Base-by-base conservation (phyloP, 1,284 basidiomycete genomes). In the Trametes sp. region DNA sequence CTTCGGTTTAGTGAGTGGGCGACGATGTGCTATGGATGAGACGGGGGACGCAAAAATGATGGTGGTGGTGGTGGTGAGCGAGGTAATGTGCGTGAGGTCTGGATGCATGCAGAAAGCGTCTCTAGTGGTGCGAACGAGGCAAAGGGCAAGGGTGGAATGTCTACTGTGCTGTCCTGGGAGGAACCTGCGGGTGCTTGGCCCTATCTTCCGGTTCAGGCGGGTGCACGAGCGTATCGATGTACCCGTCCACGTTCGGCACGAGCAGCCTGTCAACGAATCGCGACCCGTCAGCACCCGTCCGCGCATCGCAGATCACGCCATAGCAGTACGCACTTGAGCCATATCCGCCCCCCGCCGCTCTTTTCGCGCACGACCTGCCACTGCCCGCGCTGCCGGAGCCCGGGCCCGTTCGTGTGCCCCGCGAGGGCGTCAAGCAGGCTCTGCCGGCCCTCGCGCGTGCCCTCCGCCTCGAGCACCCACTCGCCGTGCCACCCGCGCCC, bases 381-480 rank as follows among this genome's bases (percentile, higher is more conserved):
- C 57, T 69, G 61, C 9, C 66, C 73, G 21, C 74, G 79, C 74
- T 59, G 77, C 70, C 61, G 74, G 72, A 19, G 75, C 67, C 63
- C 77, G 69, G 9, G 77, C 24, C 67, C 70, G 50, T 68, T 61
- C 29, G 61, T 54, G 14, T 49, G 57, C 4, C 63, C 61, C 11
- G 54, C 42, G 28, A 74, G 67, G 63, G 85, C 87, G 62, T 86
- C 81, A n/a, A 87, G 48, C 45, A 92, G 73, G 5, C 77, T 73
- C 69, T 83, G 78, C 55, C 82, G 78, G 4, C 90, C 90, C 72
- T 93, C 90, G 24, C 75, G 78, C 21, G 90, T 92, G 1, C 90
- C 90, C 63, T 90, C 88, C 2, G 84, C 86, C 73, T 92, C 89
- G 26, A 93, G 77, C 28, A 90, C 78, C 90, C 90, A 93, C 66